Percentiles rank a stretch among this genome's conserved stretches.
phyloP scores from a whole-genome alignment of 495 filamentous ascomycete species.

The Parmelia sp. region DNA sequence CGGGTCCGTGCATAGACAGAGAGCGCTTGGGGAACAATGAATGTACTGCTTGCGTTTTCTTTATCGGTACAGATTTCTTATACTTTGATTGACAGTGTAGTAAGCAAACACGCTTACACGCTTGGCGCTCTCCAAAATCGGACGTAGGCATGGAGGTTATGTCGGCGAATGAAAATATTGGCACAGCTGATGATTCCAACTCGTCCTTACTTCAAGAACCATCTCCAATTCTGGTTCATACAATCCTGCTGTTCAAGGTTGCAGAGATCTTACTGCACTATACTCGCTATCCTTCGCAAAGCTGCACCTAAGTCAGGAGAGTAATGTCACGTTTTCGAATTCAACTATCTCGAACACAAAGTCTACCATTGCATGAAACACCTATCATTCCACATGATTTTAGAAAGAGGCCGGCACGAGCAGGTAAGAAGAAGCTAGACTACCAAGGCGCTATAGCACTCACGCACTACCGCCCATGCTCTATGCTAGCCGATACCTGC shows the following conservation, averaged over 20 bases:
- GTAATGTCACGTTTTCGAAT: slow-evolving; percentile 7
- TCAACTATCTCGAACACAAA: slow-evolving; percentile 12
- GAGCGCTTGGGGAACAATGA: no score
- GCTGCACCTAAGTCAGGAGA: slow-evolving; percentile 1
- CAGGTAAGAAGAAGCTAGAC: slow-evolving; percentile 23
- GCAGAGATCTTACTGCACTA: neutral
- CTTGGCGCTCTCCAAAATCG: no score
- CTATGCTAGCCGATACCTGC: slow-evolving; percentile 15
- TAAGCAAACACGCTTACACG: no score
- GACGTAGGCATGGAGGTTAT: no score
- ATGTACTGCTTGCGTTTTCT: no score
- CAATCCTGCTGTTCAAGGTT: no score
- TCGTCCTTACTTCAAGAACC: no score
- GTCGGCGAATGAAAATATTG: no score
- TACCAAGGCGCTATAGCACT: slow-evolving; percentile 17
- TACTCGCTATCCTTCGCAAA: neutral
- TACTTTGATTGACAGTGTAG: neutral
- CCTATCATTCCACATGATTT: slow-evolving; percentile 23
- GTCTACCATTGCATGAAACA: slow-evolving; percentile 22
- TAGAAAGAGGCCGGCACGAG: slow-evolving; percentile 11
- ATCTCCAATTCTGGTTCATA: no score
- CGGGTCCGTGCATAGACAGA: no score
- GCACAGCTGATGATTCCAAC: no score
- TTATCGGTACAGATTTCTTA: no score
- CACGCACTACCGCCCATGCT: slow-evolving; percentile 17